Percentiles rank a stretch among this genome's conserved stretches.
Conservation (phyloP, 2,329 filamentous ascomycete species). For the Trichoderma asperellum region DNA sequence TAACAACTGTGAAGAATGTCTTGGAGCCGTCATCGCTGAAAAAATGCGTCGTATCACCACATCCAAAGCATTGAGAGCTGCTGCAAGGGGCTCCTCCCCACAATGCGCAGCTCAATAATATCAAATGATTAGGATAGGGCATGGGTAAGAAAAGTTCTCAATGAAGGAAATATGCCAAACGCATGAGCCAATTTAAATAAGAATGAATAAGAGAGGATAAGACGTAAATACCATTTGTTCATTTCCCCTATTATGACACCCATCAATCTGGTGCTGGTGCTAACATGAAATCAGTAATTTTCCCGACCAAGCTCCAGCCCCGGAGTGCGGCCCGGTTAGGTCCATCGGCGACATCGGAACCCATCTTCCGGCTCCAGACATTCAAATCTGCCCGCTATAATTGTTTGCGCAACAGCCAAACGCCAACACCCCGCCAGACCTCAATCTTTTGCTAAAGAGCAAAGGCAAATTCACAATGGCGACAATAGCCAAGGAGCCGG, state of each 20-base stretch:
- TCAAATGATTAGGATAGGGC: neutral
- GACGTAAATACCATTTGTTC: neutral
- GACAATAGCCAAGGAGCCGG: constrained; percentile 34
- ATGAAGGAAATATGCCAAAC: neutral
- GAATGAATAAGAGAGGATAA: neutral
- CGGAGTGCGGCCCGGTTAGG: constrained; percentile 20
- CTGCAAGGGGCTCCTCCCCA: neutral
- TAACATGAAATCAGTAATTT: constrained; percentile 23
- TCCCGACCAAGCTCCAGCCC: constrained; percentile 23
- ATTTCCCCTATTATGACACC: neutral
- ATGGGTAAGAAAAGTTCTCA: neutral
- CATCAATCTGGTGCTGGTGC: neutral
- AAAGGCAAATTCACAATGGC: constrained; percentile 35
- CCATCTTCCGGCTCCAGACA: constrained; percentile 23
- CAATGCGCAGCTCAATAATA: neutral
- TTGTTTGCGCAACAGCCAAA: neutral
- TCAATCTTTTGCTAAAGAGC: neutral
- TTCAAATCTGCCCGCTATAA: constrained; percentile 10
- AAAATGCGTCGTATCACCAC: neutral
- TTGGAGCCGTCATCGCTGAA: neutral
- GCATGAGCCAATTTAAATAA: neutral
- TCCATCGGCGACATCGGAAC: constrained; percentile 29
- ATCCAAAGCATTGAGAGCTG: neutral
- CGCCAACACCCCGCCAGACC: neutral
- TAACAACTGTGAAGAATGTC: neutral